Conservation (phyloP, 2,329 filamentous ascomycete species). For the Raffaelea deltoideospora region DNA sequence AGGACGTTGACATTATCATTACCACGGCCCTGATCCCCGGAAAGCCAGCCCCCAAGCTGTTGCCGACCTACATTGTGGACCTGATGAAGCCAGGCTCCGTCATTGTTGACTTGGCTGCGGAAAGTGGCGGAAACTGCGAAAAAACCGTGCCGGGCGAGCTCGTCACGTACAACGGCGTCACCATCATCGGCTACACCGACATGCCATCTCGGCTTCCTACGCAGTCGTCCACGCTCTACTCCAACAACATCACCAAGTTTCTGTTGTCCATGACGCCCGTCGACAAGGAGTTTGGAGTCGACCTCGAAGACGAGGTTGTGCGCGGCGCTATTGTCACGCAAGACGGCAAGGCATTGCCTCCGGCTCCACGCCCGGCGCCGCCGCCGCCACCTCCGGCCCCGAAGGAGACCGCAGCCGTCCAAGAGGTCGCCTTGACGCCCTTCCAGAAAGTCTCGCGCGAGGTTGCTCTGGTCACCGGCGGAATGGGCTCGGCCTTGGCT, state of each 20-base stretch:
- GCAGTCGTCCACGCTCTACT: constrained; percentile 80
- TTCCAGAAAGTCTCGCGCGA: constrained; percentile 69
- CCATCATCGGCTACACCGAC: constrained; percentile 80
- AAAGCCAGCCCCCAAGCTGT: constrained; percentile 66
- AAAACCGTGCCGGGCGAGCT: constrained; percentile 62
- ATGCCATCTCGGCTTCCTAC: constrained; percentile 75
- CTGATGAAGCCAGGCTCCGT: constrained; percentile 86
- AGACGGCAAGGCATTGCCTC: constrained; percentile 60
- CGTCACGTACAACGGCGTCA: constrained; percentile 59
- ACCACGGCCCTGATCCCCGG: constrained; percentile 87
- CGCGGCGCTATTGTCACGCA: constrained; percentile 71
- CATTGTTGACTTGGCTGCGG: constrained; percentile 74
- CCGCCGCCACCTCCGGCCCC: constrained; percentile 38
- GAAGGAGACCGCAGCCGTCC: constrained; percentile 42
- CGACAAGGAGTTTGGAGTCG: constrained; percentile 65
- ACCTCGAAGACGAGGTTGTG: constrained; percentile 72
- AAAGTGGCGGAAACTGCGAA: constrained; percentile 80
- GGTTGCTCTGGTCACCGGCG: constrained; percentile 58
- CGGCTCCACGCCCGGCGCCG: constrained; percentile 53
- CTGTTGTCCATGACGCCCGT: constrained; percentile 67
- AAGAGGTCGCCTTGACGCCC: constrained; percentile 51
- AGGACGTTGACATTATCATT: constrained; percentile 83
- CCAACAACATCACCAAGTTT: constrained; percentile 86
- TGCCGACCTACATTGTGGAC: constrained; percentile 64
- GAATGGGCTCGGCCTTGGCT: constrained; percentile 60